These are phyloP conservation scores for Mycena polygramma DNA, from an alignment of 768 basidiomycete species.

Conservation along the genomic window DNA sequence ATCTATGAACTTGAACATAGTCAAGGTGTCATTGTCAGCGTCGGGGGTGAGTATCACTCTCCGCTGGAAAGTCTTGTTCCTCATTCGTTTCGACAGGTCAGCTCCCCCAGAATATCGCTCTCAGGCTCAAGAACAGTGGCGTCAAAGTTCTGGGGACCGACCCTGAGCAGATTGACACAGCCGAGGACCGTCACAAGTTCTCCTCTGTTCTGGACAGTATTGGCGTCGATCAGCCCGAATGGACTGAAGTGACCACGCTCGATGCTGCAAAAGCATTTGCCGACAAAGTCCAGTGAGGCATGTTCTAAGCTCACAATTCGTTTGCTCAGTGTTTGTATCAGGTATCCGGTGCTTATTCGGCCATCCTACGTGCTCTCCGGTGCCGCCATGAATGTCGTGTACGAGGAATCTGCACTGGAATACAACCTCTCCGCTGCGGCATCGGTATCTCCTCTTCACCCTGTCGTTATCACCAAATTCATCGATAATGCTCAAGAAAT, in stretches of 20 bases:
- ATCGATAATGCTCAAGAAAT: conserved; percentile 98
- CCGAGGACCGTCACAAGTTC: conserved; percentile 99
- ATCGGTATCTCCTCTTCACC: conserved; percentile 95
- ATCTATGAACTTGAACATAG: conserved; percentile 97
- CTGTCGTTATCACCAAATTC: conserved; percentile 99
- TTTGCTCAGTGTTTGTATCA: conserved; percentile 43
- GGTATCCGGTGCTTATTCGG: conserved; percentile 97
- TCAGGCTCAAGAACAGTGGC: conserved; percentile 90
- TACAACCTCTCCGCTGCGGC: conserved; percentile 98
- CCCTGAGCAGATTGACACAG: conserved; percentile 94
- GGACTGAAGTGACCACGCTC: conserved; percentile 91
- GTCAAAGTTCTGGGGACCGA: conserved; percentile 97
- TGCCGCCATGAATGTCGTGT: conserved; percentile 99
- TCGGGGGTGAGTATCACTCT: conserved; percentile 78
- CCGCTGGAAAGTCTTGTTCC: not conserved
- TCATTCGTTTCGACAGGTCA: conserved; percentile 69
- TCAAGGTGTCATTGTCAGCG: conserved; percentile 94
- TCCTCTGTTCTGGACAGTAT: conserved; percentile 95
- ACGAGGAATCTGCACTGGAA: conserved; percentile 89
- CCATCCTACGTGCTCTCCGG: conserved; percentile 99
- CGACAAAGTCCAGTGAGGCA: conserved; percentile 76
- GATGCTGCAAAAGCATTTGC: conserved; percentile 95
- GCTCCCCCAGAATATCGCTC: conserved; percentile 98
- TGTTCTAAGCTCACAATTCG: conserved; percentile 27
- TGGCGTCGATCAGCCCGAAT: conserved; percentile 97